Evolutionary conservation across 495 filamentous ascomycete genomes (phyloP).

Genomic region (Aspergillus avenaceus): DNA sequence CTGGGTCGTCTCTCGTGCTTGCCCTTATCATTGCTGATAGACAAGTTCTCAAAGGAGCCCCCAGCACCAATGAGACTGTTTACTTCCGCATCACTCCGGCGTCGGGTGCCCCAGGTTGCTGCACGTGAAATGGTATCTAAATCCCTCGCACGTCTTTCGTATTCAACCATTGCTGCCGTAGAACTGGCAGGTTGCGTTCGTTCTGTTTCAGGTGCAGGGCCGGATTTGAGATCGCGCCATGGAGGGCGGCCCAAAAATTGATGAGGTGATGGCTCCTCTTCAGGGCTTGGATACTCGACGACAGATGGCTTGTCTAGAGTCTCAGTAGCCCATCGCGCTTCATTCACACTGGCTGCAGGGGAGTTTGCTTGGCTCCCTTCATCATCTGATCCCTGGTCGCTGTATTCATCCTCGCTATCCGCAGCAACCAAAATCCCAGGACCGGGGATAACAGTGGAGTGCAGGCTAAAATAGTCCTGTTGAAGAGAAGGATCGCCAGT

Average conservation of each 20-base stretch:
- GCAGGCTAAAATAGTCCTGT: constrained; percentile 39
- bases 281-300: constrained; percentile 12
- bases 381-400: constrained; percentile 24
- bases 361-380: constrained; percentile 25
- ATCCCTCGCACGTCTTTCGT: constrained; percentile 37
- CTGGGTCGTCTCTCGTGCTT: constrained; percentile 35
- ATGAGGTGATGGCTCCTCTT: constrained; percentile 21
- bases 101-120: constrained; percentile 70
- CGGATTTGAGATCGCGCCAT: constrained; percentile 40
- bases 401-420: constrained; percentile 35
- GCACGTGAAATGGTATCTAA: constrained; percentile 53
- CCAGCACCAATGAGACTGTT: constrained; percentile 52
- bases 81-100: constrained; percentile 57
- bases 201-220: constrained; percentile 26
- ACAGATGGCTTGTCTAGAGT: constrained; percentile 24
- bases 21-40: constrained; percentile 46
- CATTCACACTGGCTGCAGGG: constrained; percentile 28
- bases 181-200: constrained; percentile 42
- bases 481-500: constrained; percentile 41
- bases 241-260: constrained; percentile 35
- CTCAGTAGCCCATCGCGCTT: constrained; percentile 21
- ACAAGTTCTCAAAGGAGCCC: constrained; percentile 59
- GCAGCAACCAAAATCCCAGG: constrained; percentile 45
- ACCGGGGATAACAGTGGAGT: constrained; percentile 31
- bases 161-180: constrained; percentile 42